Conservation (phyloP, 2,329 filamentous ascomycete genomes). For the Rhytidhysteron rufulum region DNA sequence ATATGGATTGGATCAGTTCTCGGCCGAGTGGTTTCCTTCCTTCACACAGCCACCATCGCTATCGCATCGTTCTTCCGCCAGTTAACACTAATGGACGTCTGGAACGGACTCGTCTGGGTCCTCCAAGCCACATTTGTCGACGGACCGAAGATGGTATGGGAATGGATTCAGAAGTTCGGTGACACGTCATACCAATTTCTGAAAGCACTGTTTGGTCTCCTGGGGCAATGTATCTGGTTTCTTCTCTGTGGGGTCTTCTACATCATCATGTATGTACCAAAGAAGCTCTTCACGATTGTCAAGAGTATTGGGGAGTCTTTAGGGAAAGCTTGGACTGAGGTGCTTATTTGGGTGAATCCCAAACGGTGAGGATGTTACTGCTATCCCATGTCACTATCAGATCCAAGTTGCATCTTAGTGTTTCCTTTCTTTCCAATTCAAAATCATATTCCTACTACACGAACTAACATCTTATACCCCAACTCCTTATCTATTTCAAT, state of each 20-base stretch:
- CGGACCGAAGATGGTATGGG: slow-evolving; percentile 11
- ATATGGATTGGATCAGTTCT: slow-evolving; percentile 5
- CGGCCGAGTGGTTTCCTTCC: slow-evolving; percentile 10
- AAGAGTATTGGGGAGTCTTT: slow-evolving; percentile 5
- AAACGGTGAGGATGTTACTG: slow-evolving; percentile 5
- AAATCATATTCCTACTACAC: no score
- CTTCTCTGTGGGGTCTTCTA: slow-evolving; percentile 4
- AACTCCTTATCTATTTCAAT: no score
- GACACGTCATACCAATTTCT: slow-evolving; percentile 7
- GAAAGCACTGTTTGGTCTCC: slow-evolving; percentile 9
- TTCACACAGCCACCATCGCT: slow-evolving; percentile 11
- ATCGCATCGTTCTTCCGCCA: slow-evolving; percentile 11
- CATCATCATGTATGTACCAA: slow-evolving; percentile 12
- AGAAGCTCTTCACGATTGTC: slow-evolving; percentile 11
- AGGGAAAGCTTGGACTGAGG: slow-evolving; percentile 9
- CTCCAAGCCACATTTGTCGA: slow-evolving; percentile 11
- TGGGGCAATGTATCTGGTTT: slow-evolving; percentile 9
- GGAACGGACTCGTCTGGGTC: slow-evolving; percentile 8
- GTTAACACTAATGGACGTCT: slow-evolving; percentile 12
- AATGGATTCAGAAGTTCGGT: slow-evolving; percentile 12
- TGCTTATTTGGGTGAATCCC: slow-evolving; percentile 17
- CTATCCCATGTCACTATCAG: no score
- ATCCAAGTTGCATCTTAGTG: no score
- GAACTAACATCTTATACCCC: no score
- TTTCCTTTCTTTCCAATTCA: no score